These are phyloP conservation scores for Moniliella sp. DNA, from an alignment of 1,284 basidiomycete genomes.

Conservation along the genomic window DNA sequence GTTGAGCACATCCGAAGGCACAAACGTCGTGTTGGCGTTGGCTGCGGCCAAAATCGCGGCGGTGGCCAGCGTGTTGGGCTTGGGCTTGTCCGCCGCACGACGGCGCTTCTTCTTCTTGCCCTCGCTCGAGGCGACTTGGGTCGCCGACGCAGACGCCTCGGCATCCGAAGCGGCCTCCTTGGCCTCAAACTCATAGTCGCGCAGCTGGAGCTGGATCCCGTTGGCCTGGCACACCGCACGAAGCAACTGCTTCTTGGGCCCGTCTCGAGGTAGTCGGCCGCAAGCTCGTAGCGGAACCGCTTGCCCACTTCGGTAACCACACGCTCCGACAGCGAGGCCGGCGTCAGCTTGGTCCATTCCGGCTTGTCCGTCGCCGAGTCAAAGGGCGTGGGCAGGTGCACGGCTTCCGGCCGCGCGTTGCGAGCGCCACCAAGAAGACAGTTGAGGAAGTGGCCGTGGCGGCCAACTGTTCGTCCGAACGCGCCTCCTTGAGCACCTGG, in stretches of 20 bases:
- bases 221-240: constrained; percentile 39
- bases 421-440: constrained; percentile 39
- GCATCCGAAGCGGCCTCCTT: constrained; percentile 8
- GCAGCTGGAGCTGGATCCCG: constrained; percentile 41
- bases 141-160: constrained; percentile 5
- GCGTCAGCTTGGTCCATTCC: constrained; percentile 38
- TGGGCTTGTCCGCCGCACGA: constrained; percentile 4
- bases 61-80: constrained; percentile 5
- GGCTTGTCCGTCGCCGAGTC: constrained; percentile 4
- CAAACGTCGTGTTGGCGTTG: constrained; percentile 35
- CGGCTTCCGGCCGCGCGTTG: constrained; percentile 36
- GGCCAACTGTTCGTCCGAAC: constrained; percentile 8
- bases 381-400: constrained; percentile 7
- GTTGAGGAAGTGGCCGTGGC: constrained; percentile 42
- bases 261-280: constrained; percentile 32
- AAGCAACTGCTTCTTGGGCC: constrained; percentile 37
- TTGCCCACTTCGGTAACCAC: constrained; percentile 36
- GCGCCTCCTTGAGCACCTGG: constrained; percentile 19
- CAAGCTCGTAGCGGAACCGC: constrained; percentile 39
- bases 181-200: constrained; percentile 37
- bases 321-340: constrained; percentile 35
- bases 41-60: constrained; percentile 6
- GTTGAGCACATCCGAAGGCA: constrained; percentile 39
- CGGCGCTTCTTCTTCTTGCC: constrained; percentile 12
- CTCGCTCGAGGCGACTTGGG: constrained; percentile 2